Percentiles rank a stretch among this genome's conserved stretches.
Conservation (phyloP, 768 basidiomycete genomes). For the Phlebiopsis gigantea region DNA sequence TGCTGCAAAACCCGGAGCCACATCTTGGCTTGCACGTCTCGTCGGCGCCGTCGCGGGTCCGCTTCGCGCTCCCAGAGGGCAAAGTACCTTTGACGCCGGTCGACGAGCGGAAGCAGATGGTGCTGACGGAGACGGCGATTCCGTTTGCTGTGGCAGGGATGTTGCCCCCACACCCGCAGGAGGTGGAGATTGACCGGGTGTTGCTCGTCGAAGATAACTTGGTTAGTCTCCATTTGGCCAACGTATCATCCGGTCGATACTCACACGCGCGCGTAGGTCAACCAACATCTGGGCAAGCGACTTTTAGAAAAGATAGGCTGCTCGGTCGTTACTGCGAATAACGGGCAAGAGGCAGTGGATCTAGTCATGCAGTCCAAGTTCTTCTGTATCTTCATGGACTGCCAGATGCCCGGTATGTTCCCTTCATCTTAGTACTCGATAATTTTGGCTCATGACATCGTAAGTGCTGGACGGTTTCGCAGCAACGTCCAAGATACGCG, state of each 20-base stretch:
- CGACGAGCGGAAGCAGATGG: conserved; percentile 5
- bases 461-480: conserved; percentile 25
- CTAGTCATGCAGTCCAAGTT: conserved; percentile 13
- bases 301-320: conserved; percentile 25
- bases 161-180: neutral
- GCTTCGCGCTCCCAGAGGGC: conserved; percentile 14
- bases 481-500: conserved; percentile 20
- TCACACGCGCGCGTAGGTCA: conserved; percentile 13
- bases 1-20: conserved; percentile 17
- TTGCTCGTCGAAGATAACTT: conserved; percentile 25
- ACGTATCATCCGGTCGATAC: neutral
- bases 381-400: conserved; percentile 25
- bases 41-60: conserved; percentile 15
- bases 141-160: neutral
- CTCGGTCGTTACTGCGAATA: conserved; percentile 20
- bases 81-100: neutral
- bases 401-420: conserved; percentile 16
- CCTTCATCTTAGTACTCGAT: neutral
- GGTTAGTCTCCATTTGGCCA: conserved; percentile 8
- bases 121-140: neutral
- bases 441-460: neutral
- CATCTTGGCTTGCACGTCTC: conserved; percentile 16
- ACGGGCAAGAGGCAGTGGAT: conserved; percentile 23
- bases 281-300: conserved; percentile 22
- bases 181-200: conserved; percentile 7